phyloP scores from a whole-genome alignment of 441 rosid genomes.

The Pelargonium cotyledonis region DNA sequence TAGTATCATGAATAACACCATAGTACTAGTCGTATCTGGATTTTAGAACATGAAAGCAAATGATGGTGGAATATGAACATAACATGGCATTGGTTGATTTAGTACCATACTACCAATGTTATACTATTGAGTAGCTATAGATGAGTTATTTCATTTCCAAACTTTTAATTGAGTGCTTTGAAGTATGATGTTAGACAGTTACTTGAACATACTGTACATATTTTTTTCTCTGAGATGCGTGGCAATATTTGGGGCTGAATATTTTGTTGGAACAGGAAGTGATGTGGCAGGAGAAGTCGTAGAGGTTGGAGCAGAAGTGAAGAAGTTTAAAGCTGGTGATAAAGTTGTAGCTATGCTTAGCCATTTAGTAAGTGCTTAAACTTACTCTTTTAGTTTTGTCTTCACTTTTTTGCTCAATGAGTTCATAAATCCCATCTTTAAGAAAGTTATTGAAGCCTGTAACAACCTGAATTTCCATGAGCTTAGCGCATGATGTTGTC shows the following conservation, averaged over 20 bases:
- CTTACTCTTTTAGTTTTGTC: not conserved
- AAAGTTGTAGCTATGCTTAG: constrained; percentile 54
- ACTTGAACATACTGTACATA: not conserved
- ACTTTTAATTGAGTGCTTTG: not conserved
- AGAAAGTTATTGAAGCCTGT: not conserved
- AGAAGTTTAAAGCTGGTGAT: constrained; percentile 63
- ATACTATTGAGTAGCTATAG: not conserved
- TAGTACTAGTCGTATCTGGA: not conserved
- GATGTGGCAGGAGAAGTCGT: constrained; percentile 41
- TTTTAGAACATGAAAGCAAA: not conserved
- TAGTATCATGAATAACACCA: not conserved
- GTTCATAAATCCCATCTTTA: not conserved
- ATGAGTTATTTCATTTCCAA: not conserved
- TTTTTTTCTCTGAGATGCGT: constrained; percentile 5
- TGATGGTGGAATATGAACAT: not conserved
- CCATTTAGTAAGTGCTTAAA: constrained; percentile 15
- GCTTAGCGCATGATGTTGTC: too few relatives aligned
- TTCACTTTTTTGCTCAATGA: not conserved
- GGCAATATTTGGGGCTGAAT: not conserved
- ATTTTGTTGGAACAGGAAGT: constrained; percentile 22
- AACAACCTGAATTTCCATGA: too few relatives aligned
- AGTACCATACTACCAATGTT: not conserved
- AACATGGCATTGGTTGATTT: not conserved
- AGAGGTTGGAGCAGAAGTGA: constrained; percentile 41
- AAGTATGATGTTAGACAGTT: not conserved